Percentiles rank a stretch among this genome's conserved stretches.
Evolutionary conservation across 176 grass and related monocot species (phyloP).

Genomic region (Eragrostis curvula): DNA sequence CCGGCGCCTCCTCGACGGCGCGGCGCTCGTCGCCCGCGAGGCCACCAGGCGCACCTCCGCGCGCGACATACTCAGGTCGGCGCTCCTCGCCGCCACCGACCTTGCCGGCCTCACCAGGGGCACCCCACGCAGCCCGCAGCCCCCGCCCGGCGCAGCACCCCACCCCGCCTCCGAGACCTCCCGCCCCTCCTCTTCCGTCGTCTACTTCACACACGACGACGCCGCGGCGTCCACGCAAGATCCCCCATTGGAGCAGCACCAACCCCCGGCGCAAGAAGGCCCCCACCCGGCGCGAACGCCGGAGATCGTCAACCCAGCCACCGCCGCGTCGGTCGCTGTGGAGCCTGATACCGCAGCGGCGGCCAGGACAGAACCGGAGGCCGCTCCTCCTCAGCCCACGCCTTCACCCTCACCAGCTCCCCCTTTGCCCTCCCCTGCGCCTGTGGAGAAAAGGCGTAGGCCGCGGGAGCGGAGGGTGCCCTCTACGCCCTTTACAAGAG

Average conservation of each 20-base stretch:
- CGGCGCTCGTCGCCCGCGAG: slow-evolving; percentile 70
- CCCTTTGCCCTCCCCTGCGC: slow-evolving; percentile 1
- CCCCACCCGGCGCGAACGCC: slow-evolving; percentile 3
- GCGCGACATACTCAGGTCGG: slow-evolving; percentile 53
- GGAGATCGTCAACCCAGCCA: background rate
- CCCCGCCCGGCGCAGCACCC: slow-evolving; percentile 13
- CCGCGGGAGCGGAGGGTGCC: slow-evolving; percentile 85
- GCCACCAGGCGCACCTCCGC: slow-evolving; percentile 33
- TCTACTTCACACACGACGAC: slow-evolving; percentile 57
- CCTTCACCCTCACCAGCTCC: slow-evolving; percentile 2
- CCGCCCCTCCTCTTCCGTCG: slow-evolving; percentile 42
- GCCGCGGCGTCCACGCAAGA: slow-evolving; percentile 16
- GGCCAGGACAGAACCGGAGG: background rate
- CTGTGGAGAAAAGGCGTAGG: slow-evolving; percentile 53
- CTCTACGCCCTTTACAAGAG: slow-evolving; percentile 82
- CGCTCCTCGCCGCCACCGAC: slow-evolving; percentile 70
- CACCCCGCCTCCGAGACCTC: slow-evolving; percentile 26
- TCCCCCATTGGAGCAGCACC: slow-evolving; percentile 13
- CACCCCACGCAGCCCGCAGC: slow-evolving; percentile 40
- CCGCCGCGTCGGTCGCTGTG: background rate
- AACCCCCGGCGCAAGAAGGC: slow-evolving; percentile 19
- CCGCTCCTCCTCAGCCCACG: background rate
- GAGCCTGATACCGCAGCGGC: slow-evolving; percentile 23
- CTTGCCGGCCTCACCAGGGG: slow-evolving; percentile 80
- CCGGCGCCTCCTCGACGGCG: slow-evolving; percentile 60